These are phyloP conservation scores for Euphorbia lathyris DNA, from an alignment of 345 rosid species.

Conservation along the genomic window DNA sequence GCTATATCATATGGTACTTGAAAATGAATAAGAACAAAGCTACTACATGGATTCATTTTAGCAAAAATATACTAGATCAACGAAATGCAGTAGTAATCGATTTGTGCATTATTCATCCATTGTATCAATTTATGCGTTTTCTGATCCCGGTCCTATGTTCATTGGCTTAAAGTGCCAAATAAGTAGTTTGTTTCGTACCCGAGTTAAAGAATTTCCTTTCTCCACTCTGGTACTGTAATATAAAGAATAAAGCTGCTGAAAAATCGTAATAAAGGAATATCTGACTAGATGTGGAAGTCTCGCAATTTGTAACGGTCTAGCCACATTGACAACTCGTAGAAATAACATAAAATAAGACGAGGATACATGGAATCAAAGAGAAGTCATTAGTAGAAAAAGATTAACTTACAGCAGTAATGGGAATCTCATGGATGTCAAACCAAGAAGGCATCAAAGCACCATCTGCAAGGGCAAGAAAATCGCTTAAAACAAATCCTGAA, in stretches of 20 bases:
- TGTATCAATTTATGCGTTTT: too few relatives aligned
- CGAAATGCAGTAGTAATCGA: not conserved
- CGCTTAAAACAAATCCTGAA: not conserved
- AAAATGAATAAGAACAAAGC: conserved; percentile 2
- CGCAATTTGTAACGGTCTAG: not conserved
- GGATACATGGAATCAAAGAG: not conserved
- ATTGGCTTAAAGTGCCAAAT: too few relatives aligned
- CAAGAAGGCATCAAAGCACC: conserved; percentile 91
- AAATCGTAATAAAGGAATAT: too few relatives aligned
- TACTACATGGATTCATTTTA: not conserved
- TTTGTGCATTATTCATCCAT: too few relatives aligned
- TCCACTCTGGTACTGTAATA: too few relatives aligned
- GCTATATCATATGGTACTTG: not conserved
- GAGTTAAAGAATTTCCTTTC: too few relatives aligned
- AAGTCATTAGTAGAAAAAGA: not conserved
- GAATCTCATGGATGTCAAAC: conserved; percentile 90
- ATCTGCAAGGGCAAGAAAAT: conserved; percentile 46
- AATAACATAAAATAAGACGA: not conserved
- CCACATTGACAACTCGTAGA: not conserved
- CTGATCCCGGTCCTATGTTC: too few relatives aligned
- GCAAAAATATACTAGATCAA: not conserved
- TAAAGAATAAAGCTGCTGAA: too few relatives aligned
- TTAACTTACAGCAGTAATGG: conserved; percentile 64
- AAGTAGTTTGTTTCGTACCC: too few relatives aligned
- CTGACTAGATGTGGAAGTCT: not conserved